Evolutionary conservation across 768 basidiomycete species (phyloP).

Genomic region (Agaricus blazei): DNA sequence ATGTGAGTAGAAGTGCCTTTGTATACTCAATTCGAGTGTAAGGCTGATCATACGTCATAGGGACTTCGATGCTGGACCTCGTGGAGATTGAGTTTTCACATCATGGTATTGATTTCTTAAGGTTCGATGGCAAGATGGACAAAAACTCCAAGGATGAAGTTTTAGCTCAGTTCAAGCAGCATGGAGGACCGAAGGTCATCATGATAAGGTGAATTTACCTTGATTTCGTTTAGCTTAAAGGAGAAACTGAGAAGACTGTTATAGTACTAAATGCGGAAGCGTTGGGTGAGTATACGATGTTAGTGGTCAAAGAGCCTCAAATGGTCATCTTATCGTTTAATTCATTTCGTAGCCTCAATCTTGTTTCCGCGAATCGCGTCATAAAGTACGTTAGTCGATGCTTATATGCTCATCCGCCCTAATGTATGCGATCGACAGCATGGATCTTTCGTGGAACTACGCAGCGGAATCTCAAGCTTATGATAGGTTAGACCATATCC

Average conservation of each 20-base stretch:
- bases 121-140: slow-evolving; percentile 71
- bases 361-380: slow-evolving; percentile 64
- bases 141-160: slow-evolving; percentile 43
- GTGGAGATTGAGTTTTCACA: slow-evolving; percentile 56
- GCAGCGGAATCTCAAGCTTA: slow-evolving; percentile 68
- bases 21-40: background rate
- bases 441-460: slow-evolving; percentile 74
- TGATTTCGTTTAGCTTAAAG: background rate
- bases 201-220: slow-evolving; percentile 46
- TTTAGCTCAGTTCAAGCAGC: slow-evolving; percentile 48
- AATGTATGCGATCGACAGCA: slow-evolving; percentile 28
- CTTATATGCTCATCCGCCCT: background rate
- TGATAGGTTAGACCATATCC: slow-evolving; percentile 23
- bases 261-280: slow-evolving; percentile 61
- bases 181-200: slow-evolving; percentile 56
- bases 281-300: slow-evolving; percentile 38
- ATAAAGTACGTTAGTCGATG: slow-evolving; percentile 44
- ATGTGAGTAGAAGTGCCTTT: slow-evolving; percentile 34
- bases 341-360: slow-evolving; percentile 37
- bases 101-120: slow-evolving; percentile 50
- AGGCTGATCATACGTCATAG: slow-evolving; percentile 26
- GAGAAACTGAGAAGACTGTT: background rate
- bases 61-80: slow-evolving; percentile 71
- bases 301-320: background rate
- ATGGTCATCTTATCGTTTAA: background rate